Evolutionary conservation across 2,329 filamentous ascomycete genomes (phyloP), one percentile per base, ranked within the genome.

Genomic region (Pseudocercospora eumusae): DNA sequence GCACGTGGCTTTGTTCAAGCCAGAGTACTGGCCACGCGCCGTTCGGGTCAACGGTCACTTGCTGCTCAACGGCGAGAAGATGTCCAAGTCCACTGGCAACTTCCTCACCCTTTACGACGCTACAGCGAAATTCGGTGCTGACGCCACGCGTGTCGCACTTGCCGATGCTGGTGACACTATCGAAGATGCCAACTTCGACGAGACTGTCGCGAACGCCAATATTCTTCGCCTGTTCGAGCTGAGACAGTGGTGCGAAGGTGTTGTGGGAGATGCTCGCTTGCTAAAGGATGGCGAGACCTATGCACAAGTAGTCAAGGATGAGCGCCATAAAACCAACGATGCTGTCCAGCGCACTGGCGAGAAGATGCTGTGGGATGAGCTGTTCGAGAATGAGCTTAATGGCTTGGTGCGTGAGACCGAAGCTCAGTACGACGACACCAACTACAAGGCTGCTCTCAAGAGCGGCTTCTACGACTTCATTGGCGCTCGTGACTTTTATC

Each of bases 51-150:
- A 99, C 74, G 95, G 95, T 1, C 93, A 98, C 79, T 80, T 98
- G 72, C 86, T 96, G 77, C 83, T 99, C 67, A 99, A 99, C 75
- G 93, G 93, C 55, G 91, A 96, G 75, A 99, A 99, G 85, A 99
- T 99, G 95, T 90, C 88, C 76, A 99, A 99, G 82, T 93, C 89
- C 58, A 97, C 93, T 0, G 95, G 95, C 65, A 99, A 98, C 80
- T 99, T 99, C 82, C 83, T 99, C 76, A 98, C 95, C 10, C 82
- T 98, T 57, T 85, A 88, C 58, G 91, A 97, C 65, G 85, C 93
- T 28, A 89, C 93, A 13, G 84, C 88, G 70, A 99, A 99, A 77
- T 99, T 95, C 71, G 95, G 95, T 72, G 93, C 95, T 8, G 95
- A 98, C 75, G 95, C 95, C 11, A 89, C 90, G 47, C 86, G 93